Base-by-base conservation (phyloP, 176 grass and related monocot species). In the Coix lacrymajobi region DNA sequence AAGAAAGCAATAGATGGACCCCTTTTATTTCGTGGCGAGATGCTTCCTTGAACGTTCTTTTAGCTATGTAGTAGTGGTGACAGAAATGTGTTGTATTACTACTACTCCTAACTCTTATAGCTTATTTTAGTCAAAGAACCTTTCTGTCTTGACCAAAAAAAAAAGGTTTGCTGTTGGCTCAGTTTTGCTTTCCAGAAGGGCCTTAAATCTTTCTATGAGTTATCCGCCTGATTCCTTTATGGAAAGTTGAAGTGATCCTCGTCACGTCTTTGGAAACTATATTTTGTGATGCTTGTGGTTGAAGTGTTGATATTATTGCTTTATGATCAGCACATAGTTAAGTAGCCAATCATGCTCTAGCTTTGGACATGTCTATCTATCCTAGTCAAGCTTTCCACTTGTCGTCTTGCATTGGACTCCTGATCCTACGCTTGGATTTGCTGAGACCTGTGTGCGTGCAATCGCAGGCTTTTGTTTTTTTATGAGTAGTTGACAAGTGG, bases 381-480 rank as follows among this genome's bases (percentile, higher is more conserved):
- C 88, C 58, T 31, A 29, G 78, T 78, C 88, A 24, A 56, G 65
- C 73, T 72, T 81, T 46, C 63, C 88, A 70, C 75, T 71, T 75
- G 66, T 74, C 22, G 14, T 76, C 25, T 85, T n/a, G 15, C 69
- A 16, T 85, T 46, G 43, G 71, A 28, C 43, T 25, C 3, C n/a
- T 29, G 29, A 24, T 67, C 78, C 63, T 69, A 68, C 8, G 51
- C 8, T 44, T 56, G 72, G 72, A 72, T 78, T 32, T 82, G 72
- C 62, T 34, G 14, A 76, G 40, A 66, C 20, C 19, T 14, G 13
- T 75, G 36, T 60, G 62, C 22, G 8, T 57, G 22, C 25, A 73
- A 66, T 15, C 57, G 24, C 24, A 30, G 6, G 25, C 7, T 46
- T 73, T 4, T 17, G 24, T 22, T 63, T 63, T 44, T 28, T 0